Evolutionary conservation across 2,329 filamentous ascomycete genomes (phyloP).

Genomic region (Trichoderma citrinoviride): DNA sequence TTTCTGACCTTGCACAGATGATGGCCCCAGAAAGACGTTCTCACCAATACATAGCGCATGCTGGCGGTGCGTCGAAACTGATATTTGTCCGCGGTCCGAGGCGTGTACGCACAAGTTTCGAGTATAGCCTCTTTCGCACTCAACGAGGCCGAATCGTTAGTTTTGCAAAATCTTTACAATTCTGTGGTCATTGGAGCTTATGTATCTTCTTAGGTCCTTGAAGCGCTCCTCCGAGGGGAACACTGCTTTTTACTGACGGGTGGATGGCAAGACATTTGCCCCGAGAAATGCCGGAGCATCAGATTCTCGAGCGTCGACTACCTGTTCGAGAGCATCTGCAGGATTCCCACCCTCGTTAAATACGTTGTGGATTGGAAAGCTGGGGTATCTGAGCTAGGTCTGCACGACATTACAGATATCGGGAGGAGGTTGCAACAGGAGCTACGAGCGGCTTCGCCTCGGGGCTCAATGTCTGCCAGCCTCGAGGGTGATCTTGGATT

Average conservation of each 20-base stretch:
- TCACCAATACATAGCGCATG: conserved; percentile 3
- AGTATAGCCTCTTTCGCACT: background rate
- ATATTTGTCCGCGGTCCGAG: background rate
- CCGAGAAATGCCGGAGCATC: background rate
- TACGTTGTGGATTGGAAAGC: background rate
- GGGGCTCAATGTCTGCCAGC: background rate
- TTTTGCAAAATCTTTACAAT: background rate
- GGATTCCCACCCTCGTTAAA: background rate
- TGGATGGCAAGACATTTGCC: background rate
- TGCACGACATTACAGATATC: background rate
- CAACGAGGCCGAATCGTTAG: background rate
- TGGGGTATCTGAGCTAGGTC: background rate
- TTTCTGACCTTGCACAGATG: background rate
- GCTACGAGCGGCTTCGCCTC: background rate
- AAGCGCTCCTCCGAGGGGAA: background rate
- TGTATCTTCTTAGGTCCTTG: background rate
- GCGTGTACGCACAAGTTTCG: background rate
- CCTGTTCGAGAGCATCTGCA: background rate
- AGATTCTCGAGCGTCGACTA: background rate
- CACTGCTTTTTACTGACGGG: background rate
- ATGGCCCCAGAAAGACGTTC: background rate
- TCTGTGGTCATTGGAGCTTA: background rate
- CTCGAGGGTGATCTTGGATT: background rate
- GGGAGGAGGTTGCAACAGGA: background rate
- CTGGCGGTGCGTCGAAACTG: background rate